Base-by-base conservation (phyloP, 192 early-diverging fungal genomes). In the Blastocladiella britannica region DNA sequence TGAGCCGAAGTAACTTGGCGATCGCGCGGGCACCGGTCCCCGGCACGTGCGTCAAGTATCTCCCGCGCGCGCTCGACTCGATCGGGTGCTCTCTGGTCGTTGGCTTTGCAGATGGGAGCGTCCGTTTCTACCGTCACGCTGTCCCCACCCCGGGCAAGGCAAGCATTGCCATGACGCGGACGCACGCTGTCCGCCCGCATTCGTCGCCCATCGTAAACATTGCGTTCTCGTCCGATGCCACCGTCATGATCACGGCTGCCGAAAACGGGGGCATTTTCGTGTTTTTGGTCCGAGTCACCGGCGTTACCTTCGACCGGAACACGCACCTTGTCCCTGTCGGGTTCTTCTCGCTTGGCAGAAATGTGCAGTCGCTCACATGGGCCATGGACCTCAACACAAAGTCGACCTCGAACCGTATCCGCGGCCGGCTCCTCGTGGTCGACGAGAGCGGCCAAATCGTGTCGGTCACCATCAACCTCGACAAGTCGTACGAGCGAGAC, bases 131-230 rank as follows among this genome's bases (percentile, higher is more conserved):
- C 8, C 61, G 71, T 0, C 69, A 73, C 55, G 60, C 70, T 4
- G n/a, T n/a, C n/a, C 15, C 12, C 18, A 56, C 8, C 12, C 53
- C 55, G 30, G 43, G 53, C 31, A 9, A 51, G 30, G 26, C 7
- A 7, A 26, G 51, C 53, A 4, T 58, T 52, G 18, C 29, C 18
- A 68, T 81, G 53, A 54, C 53, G 2, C 61, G 80, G 28, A 72
- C 79, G 24, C 72, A 64, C 58, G 75, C 71, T 1, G 70, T 72
- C 56, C 80, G 80, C 56, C 79, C 79, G 1, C 77, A 80, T 54
- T 65, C 58, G 7, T 26, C 20, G 9, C 56, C 70, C 3, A 70
- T 81, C 28, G 64, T 65, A 23, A 27, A 53, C 25, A 69, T 79
- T 37, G 59, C 55, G 12, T 59, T 81, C 9, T 75, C 77, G 4